Evolutionary conservation across 1,284 basidiomycete genomes (phyloP), one percentile per base, ranked within the genome.

Genomic region (Rhodotorula mucilaginosa): DNA sequence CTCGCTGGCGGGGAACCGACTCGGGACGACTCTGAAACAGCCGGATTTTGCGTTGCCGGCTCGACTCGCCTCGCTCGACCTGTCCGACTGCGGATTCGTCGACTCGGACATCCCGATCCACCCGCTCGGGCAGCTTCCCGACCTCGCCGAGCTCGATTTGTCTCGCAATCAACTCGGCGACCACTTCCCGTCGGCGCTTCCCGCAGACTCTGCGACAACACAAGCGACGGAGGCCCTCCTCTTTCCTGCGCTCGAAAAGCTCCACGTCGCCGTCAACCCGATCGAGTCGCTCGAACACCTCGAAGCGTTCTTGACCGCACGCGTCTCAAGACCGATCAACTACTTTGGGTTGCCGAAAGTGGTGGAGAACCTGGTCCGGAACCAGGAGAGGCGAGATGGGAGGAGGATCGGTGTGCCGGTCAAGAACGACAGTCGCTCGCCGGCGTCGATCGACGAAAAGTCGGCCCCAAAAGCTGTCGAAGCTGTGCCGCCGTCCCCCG

Each of bases 241-340:
- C 60, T 71, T 75, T 49, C 61, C 67, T 21, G 23, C 56, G 5
- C 62, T 75, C 13, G 49, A 54, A 2, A n/a, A 29, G 7, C 64
- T 75, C 60, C 47, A 65, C 62, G 59, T 73, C 44, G 67, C 71
- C 1, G 66, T 63, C 54, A 71, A 71, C 65, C 52, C 67, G 31
- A 48, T 75, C 61, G 67, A 75, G 29, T 58, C 65, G 15, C 65
- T 75, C n/a, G 65, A 18, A 3, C 26, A 49, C 2, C 47, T 73
- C 65, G 74, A 75, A 44, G n/a, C 57, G 12, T 64, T 73, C 63
- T 34, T 75, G 46, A 15, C 39, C 5, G 19, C 29, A 19, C 18
- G n/a, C 51, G 54, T 74, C 4, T 19, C 34, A 2, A 49, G 68
- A n/a, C 73, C 73, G 2, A 61, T 72, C 54, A 34, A 59, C 23